Conservation (phyloP, 495 filamentous ascomycete genomes). For the Podospora pseudoanserina region DNA sequence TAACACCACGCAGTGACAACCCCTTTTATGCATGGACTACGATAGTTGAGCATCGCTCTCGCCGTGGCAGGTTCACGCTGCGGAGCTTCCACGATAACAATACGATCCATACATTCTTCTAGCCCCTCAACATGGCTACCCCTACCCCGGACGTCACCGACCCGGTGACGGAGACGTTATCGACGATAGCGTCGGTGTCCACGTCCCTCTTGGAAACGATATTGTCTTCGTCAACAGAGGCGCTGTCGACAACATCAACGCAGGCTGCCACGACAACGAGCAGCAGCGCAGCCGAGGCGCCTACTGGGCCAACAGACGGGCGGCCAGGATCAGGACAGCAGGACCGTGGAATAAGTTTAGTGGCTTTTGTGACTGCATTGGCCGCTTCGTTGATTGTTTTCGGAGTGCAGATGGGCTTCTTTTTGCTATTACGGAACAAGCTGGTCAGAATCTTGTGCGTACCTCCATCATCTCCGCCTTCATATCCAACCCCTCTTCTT, state of each 20-base stretch:
- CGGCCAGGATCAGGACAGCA: conserved; percentile 37
- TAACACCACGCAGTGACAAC: not conserved
- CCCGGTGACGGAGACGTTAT: conserved; percentile 8
- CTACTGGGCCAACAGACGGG: not conserved
- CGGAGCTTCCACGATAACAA: not conserved
- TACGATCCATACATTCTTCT: conserved; percentile 4
- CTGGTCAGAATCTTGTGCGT: conserved; percentile 81
- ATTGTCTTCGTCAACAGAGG: not conserved
- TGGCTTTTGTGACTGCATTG: conserved; percentile 73
- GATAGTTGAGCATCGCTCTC: not conserved
- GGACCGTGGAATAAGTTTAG: conserved; percentile 52
- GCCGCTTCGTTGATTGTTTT: conserved; percentile 69
- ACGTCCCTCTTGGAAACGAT: not conserved
- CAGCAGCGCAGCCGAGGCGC: not conserved
- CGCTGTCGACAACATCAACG: not conserved
- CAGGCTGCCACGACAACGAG: conserved; percentile 6
- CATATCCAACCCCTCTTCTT: conserved; percentile 1
- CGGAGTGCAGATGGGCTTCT: conserved; percentile 69
- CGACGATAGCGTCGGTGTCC: conserved; percentile 9
- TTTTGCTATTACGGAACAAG: conserved; percentile 72
- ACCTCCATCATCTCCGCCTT: not conserved
- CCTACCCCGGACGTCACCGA: conserved; percentile 4
- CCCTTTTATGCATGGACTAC: not conserved
- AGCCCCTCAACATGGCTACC: not conserved
- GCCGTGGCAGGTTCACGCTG: not conserved